Evolutionary conservation across 2,329 filamentous ascomycete genomes (phyloP), one percentile per base, ranked within the genome.

Genomic region (Thielaviopsis populi): DNA sequence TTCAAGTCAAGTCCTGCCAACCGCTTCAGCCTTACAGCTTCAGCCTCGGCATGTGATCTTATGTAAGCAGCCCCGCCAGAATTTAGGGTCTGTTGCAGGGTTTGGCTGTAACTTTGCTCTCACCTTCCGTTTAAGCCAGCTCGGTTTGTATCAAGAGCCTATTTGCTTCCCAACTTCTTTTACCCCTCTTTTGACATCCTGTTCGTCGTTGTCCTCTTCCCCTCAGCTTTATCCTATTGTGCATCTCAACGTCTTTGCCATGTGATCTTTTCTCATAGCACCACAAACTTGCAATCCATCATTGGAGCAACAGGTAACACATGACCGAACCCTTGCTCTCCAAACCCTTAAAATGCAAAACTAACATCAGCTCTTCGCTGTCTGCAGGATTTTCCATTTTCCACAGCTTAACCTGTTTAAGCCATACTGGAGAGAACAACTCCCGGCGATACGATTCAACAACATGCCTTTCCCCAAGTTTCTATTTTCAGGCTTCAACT

Each of bases 331-430:
- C 42, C 42, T 46, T n/a, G 15, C 6, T 19, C 6, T 10, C 30
- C 19, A 22, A 8, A n/a, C 53, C 27, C 53, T 56, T n/a, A 4
- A 33, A 56, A 30, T 27, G 30, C 30, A 30, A 56, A 11, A 19
- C 42, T 10, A 37, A 56, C 53, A 30, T 56, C 15, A 56, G 15
- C 46, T 6, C 37, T 54, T 11, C 17, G 10, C 42, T 19, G 4
- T n/a, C 53, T 37, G 15, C 53, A 56, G 24, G 53, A 56, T 56
- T 56, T 56, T 56, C 24, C 53, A 37, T 56, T 56, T 56, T 37
- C 13, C 27, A n/a, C 8, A 37, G 24, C 53, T 56, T 56, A 37
- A 56, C 27, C 53, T 13, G 24, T 56, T 56, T 56, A 56, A 33
- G 53, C 53, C 53, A 56, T 8, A 46, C 1, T 30, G 53, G 7